phyloP scores from a whole-genome alignment of 1,284 basidiomycete species.

The Chiua sp. region DNA sequence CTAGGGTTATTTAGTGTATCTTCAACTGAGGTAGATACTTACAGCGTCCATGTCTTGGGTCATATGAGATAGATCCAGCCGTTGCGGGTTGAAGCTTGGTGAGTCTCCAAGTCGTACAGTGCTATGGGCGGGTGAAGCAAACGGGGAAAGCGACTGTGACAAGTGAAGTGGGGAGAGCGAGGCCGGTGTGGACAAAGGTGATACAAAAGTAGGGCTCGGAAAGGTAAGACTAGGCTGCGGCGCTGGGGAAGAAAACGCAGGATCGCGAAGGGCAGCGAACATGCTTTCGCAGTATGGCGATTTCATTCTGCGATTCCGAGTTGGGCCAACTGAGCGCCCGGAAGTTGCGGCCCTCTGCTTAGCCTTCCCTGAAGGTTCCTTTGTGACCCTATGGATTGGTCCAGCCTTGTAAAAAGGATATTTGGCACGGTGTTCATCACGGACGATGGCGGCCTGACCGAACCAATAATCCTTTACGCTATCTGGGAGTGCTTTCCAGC shows the following conservation, averaged over 20 bases:
- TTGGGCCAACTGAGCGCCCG: conserved; percentile 1
- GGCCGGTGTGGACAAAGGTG: conserved; percentile 2
- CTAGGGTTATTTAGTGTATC: background rate
- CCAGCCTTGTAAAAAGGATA: conserved; percentile 54
- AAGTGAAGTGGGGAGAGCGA: conserved; percentile 18
- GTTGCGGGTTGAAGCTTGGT: background rate
- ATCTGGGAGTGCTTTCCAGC: conserved; percentile 53
- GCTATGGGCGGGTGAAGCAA: background rate
- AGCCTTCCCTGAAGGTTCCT: conserved; percentile 5
- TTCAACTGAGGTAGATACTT: conserved; percentile 2
- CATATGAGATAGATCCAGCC: conserved; percentile 4
- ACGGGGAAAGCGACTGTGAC: conserved; percentile 10
- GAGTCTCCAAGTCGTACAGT: background rate
- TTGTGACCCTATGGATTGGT: conserved; percentile 43
- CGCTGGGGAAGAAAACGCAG: background rate
- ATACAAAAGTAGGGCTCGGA: background rate
- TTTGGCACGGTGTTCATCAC: conserved; percentile 43
- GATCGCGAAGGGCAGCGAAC: conserved; percentile 14
- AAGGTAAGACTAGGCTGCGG: conserved; percentile 5
- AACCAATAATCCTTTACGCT: conserved; percentile 53
- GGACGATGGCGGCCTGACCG: conserved; percentile 43
- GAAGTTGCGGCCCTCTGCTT: conserved; percentile 1
- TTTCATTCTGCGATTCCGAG: conserved; percentile 4
- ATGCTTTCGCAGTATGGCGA: conserved; percentile 14
- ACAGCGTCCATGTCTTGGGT: conserved; percentile 19